A percentile compares a stretch with the other conserved stretches of the same genome.
Evolutionary conservation across 106 monocot species (phyloP).

Genomic region (Dioscorea alata): DNA sequence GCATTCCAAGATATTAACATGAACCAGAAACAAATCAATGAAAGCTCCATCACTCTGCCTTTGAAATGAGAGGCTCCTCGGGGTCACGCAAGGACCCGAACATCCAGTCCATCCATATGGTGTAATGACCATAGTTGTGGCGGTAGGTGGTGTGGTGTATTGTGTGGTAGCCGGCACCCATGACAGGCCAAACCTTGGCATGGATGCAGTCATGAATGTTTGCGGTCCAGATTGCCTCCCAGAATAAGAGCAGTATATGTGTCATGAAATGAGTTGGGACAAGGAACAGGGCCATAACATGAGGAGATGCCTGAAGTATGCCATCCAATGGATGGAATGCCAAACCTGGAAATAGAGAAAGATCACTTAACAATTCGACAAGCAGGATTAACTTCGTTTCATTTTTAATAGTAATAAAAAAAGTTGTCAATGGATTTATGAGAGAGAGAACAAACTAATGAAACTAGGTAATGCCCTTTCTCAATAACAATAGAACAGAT

Average conservation of each 20-base stretch:
- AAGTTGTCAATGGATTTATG: too few species aligned
- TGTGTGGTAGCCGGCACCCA: slow-evolving; percentile 92
- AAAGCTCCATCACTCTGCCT: too few species aligned
- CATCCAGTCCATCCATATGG: slow-evolving; percentile 82
- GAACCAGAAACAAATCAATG: too few species aligned
- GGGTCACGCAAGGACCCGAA: slow-evolving; percentile 76
- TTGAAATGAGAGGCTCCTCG: slow-evolving; percentile 12
- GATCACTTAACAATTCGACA: too few species aligned
- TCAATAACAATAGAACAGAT: too few species aligned
- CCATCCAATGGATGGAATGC: slow-evolving; percentile 86
- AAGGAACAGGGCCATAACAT: slow-evolving; percentile 59
- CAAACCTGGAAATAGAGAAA: slow-evolving; percentile 30
- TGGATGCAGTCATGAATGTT: slow-evolving; percentile 90
- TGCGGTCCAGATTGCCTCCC: slow-evolving; percentile 75
- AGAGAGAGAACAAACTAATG: too few species aligned
- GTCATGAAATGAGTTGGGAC: slow-evolving; percentile 67
- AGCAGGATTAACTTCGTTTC: too few species aligned
- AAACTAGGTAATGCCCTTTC: too few species aligned
- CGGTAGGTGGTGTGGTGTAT: slow-evolving; percentile 86
- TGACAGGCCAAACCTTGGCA: slow-evolving; percentile 77
- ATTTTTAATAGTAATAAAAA: too few species aligned
- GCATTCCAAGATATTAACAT: too few species aligned
- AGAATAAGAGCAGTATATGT: slow-evolving; percentile 58
- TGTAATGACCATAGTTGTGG: slow-evolving; percentile 88
- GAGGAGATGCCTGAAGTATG: slow-evolving; percentile 71